Conservation (phyloP, 345 rosid genomes). For the Hibiscus tridactylites region DNA sequence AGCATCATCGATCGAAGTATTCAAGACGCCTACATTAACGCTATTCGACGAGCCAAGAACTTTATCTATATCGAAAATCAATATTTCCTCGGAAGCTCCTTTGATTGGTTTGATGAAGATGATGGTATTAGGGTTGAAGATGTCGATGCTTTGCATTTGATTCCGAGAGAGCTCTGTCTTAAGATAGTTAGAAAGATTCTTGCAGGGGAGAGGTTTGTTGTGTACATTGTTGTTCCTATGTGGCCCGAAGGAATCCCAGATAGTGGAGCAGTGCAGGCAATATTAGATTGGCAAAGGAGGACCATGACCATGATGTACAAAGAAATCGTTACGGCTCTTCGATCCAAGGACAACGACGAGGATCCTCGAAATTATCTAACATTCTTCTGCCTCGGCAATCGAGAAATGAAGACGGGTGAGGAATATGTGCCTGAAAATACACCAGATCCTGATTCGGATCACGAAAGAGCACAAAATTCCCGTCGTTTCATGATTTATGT, state of each 20-base stretch:
- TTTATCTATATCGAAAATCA: conserved; percentile 94
- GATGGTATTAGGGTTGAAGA: conserved; percentile 86
- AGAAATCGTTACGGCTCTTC: conserved; percentile 67
- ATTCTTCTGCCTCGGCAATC: conserved; percentile 90
- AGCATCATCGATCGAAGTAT: conserved; percentile 92
- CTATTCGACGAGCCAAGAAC: conserved; percentile 94
- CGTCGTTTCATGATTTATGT: conserved; percentile 99
- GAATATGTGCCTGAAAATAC: conserved; percentile 75
- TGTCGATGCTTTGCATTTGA: conserved; percentile 70
- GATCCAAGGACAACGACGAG: conserved; percentile 52
- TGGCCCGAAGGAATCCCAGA: conserved; percentile 99
- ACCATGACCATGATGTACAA: conserved; percentile 97
- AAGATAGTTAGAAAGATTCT: conserved; percentile 92
- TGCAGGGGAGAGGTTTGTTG: conserved; percentile 74
- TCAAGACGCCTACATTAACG: conserved; percentile 89
- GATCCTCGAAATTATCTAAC: conserved; percentile 86
- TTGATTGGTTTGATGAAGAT: conserved; percentile 65
- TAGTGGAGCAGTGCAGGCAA: conserved; percentile 89
- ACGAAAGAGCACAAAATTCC: conserved; percentile 79
- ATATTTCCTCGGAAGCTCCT: conserved; percentile 94
- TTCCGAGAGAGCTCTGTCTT: conserved; percentile 88
- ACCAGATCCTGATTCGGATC: conserved; percentile 81
- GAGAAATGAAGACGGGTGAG: conserved; percentile 77
- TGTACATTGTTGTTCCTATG: conserved; percentile 88
- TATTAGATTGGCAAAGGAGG: conserved; percentile 93